Percentiles rank a stretch among this genome's conserved stretches.
Evolutionary conservation across 306 rosid species (phyloP).

Genomic region (Gleditsia sinensis): DNA sequence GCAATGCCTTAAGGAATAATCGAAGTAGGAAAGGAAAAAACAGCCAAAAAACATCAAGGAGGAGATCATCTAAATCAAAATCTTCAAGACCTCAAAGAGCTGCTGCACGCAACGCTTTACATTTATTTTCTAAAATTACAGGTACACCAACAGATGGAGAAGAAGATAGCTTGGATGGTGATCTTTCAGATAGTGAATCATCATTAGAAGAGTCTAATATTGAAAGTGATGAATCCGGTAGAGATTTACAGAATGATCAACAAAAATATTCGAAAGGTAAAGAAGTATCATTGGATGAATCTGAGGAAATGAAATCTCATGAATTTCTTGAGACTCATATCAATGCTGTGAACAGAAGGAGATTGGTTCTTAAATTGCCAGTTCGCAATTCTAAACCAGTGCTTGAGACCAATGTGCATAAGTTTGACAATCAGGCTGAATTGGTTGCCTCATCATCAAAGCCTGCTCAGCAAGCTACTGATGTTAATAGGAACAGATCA

Average conservation of each 20-base stretch:
- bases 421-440: slow-evolving; percentile 47
- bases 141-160: slow-evolving; percentile 80
- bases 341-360: slow-evolving; percentile 57
- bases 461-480: slow-evolving; percentile 48
- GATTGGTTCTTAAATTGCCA: slow-evolving; percentile 79
- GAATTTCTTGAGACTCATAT: slow-evolving; percentile 50
- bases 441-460: slow-evolving; percentile 69
- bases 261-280: slow-evolving; percentile 67
- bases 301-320: slow-evolving; percentile 49
- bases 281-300: slow-evolving; percentile 55
- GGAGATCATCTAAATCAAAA: slow-evolving; percentile 68
- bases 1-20: slow-evolving; percentile 45
- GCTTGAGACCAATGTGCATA: slow-evolving; percentile 27
- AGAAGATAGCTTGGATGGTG: slow-evolving; percentile 70
- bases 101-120: slow-evolving; percentile 93
- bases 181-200: slow-evolving; percentile 85
- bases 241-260: slow-evolving; percentile 53
- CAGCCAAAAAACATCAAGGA: slow-evolving; percentile 60
- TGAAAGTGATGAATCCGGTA: slow-evolving; percentile 82
- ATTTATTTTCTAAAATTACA: slow-evolving; percentile 77
- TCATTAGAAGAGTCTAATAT: slow-evolving; percentile 59
- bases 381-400: slow-evolving; percentile 49
- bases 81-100: slow-evolving; percentile 92
- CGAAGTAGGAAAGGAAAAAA: slow-evolving; percentile 62
- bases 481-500: slow-evolving; percentile 37